phyloP scores from a whole-genome alignment of 164 flowering plant species.

The Echeveria elegans region DNA sequence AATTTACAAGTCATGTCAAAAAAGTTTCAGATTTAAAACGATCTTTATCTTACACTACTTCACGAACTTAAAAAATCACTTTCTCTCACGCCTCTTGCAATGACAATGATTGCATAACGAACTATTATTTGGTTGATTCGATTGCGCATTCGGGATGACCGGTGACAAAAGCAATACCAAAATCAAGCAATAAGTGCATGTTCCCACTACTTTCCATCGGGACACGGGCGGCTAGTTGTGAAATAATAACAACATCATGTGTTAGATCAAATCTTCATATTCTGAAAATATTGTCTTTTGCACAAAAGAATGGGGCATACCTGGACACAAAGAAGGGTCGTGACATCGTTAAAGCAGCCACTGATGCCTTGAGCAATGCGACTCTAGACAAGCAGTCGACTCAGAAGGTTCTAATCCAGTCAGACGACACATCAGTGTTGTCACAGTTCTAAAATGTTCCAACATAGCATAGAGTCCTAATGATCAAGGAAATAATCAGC shows the following conservation, averaged over 20 bases:
- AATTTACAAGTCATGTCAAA: no score
- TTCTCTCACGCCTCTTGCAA: no score
- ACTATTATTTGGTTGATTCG: no score
- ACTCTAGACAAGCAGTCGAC: slow-evolving; percentile 58
- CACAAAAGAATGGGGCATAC: slow-evolving; percentile 70
- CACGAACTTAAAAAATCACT: no score
- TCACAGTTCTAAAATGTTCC: slow-evolving; percentile 35
- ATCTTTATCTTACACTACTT: no score
- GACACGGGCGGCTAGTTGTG: slow-evolving; percentile 48
- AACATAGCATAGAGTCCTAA: slow-evolving; percentile 42
- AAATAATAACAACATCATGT: slow-evolving; percentile 43
- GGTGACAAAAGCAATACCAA: no score
- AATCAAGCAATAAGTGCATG: no score
- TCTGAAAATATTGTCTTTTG: background rate
- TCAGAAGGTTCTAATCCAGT: slow-evolving; percentile 62
- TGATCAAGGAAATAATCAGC: slow-evolving; percentile 31
- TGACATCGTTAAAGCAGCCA: slow-evolving; percentile 38
- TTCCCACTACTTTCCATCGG: no score
- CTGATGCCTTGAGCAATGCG: slow-evolving; percentile 52
- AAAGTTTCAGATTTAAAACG: no score
- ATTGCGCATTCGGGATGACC: no score
- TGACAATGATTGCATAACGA: slow-evolving; percentile 50
- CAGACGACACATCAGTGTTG: slow-evolving; percentile 75
- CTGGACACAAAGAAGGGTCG: slow-evolving; percentile 77
- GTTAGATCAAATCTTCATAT: background rate